Percentiles rank a stretch among this genome's conserved stretches.
Evolutionary conservation across 2,329 filamentous ascomycete genomes (phyloP).

Genomic region (Chaetomiaceae sp.): DNA sequence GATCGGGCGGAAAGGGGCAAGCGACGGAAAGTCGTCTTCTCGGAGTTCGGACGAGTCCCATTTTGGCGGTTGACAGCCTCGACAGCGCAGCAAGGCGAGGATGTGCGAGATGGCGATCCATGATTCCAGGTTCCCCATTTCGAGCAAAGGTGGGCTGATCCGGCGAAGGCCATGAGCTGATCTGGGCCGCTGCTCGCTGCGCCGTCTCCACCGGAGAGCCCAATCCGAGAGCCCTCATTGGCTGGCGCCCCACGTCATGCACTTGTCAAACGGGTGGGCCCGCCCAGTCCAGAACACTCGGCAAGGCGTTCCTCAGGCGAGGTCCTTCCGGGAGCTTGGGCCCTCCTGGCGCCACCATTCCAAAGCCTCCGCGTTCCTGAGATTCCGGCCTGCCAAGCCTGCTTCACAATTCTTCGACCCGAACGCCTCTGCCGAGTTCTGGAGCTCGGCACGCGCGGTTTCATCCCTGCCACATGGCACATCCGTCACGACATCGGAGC

Average conservation of each 20-base stretch:
- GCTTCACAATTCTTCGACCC: too few relatives aligned
- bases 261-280: conserved; percentile 11
- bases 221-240: conserved; percentile 17
- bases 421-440: not conserved
- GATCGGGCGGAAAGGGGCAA: not conserved
- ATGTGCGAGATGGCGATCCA: conserved; percentile 16
- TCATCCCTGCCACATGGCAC: too few relatives aligned
- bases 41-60: too few relatives aligned
- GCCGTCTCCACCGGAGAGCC: conserved; percentile 5
- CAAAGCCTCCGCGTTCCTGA: not conserved
- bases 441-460: too few relatives aligned
- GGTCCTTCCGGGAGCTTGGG: conserved; percentile 12
- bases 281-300: conserved; percentile 18
- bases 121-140: conserved; percentile 10
- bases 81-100: conserved; percentile 4
- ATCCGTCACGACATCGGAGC: too few relatives aligned
- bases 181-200: conserved; percentile 14
- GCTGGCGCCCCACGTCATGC: conserved; percentile 7
- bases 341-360: conserved; percentile 20
- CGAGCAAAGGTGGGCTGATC: conserved; percentile 27
- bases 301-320: conserved; percentile 20
- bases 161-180: conserved; percentile 26
- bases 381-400: too few relatives aligned
- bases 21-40: not conserved
- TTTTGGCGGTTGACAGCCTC: not conserved